A percentile compares a stretch with the other conserved stretches of the same genome.
Conservation (phyloP, 225 moss, liverwort and hornwort genomes). For the Ulota crispa region DNA sequence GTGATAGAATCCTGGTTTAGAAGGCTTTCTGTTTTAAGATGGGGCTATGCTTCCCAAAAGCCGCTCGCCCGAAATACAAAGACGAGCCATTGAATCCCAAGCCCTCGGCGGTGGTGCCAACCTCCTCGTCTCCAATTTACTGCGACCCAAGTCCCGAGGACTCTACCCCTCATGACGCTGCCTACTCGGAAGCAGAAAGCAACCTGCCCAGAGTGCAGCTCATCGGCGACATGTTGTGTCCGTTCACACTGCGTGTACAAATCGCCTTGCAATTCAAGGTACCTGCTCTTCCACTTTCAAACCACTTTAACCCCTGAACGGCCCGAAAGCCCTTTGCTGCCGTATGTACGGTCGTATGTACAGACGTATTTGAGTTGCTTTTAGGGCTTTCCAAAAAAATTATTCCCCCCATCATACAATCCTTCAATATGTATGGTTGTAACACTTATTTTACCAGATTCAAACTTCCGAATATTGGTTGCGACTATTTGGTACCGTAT, state of each 20-base stretch:
- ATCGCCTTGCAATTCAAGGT: constrained; percentile 69
- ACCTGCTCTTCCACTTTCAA: too few species aligned
- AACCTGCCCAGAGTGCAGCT: constrained; percentile 60
- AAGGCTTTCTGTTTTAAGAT: constrained; percentile 22
- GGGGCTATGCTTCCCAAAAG: constrained; percentile 65
- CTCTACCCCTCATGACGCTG: constrained; percentile 26
- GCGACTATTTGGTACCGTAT: too few species aligned
- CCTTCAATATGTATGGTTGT: too few species aligned
- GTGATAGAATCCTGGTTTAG: neutral
- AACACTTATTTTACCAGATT: too few species aligned
- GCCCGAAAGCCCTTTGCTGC: too few species aligned
- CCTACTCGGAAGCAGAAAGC: constrained; percentile 42
- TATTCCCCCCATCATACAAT: too few species aligned
- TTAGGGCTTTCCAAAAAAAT: too few species aligned
- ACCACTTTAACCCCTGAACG: too few species aligned
- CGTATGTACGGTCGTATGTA: too few species aligned
- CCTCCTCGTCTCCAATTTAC: constrained; percentile 54
- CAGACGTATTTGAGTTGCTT: too few species aligned
- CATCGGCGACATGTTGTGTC: constrained; percentile 59
- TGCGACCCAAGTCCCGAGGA: constrained; percentile 38
- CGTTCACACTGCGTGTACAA: constrained; percentile 56
- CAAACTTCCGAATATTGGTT: too few species aligned
- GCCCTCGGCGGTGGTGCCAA: constrained; percentile 59
- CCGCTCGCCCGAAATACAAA: constrained; percentile 47
- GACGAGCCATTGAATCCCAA: constrained; percentile 60